Conservation (phyloP, 441 rosid species). For the Populus trichocarpa region DNA sequence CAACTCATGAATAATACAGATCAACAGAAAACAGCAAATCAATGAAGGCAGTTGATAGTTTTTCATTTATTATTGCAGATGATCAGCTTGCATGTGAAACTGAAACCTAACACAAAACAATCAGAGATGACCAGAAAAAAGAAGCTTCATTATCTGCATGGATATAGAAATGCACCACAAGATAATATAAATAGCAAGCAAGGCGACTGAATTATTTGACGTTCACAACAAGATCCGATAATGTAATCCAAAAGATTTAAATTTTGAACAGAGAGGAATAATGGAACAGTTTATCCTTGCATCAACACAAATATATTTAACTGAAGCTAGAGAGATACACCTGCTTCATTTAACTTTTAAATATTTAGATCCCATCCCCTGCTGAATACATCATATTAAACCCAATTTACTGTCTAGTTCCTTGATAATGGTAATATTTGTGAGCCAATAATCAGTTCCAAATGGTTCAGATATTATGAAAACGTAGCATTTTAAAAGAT, state of each 20-base stretch:
- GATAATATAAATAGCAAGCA: neutral
- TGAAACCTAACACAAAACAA: neutral
- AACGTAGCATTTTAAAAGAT: neutral
- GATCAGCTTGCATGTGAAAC: neutral
- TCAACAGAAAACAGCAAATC: conserved; percentile 11
- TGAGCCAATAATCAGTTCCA: neutral
- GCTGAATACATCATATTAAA: neutral
- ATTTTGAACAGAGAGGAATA: too few relatives aligned
- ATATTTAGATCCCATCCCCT: neutral
- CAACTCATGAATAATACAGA: conserved; percentile 25
- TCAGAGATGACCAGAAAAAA: neutral
- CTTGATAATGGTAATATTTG: neutral
- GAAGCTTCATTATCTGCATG: conserved; percentile 1
- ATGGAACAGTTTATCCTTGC: neutral
- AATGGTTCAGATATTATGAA: conserved; percentile 13
- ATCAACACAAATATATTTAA: neutral
- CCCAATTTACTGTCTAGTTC: neutral
- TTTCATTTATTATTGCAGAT: neutral
- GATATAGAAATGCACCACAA: neutral
- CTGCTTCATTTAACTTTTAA: neutral
- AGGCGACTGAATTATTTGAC: neutral
- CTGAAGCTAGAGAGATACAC: neutral
- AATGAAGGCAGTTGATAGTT: conserved; percentile 7
- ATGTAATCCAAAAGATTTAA: too few relatives aligned
- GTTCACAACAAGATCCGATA: too few relatives aligned